phyloP scores from a whole-genome alignment of 1,139 yeast species.

The Kazachstania sp. region DNA sequence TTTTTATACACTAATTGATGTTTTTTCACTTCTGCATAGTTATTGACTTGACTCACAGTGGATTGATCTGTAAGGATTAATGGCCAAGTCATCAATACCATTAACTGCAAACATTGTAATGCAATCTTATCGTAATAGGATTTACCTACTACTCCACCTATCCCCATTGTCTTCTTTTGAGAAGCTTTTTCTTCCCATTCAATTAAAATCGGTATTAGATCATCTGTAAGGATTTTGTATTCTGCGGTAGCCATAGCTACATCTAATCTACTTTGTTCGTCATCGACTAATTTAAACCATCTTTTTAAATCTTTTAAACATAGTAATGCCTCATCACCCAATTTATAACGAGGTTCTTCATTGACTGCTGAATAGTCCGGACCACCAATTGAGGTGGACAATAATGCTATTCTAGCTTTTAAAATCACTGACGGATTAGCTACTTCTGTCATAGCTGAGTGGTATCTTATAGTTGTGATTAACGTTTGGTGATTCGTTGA shows the following conservation, averaged over 20 bases:
- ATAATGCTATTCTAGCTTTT: slow-evolving; percentile 29
- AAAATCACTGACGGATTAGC: slow-evolving; percentile 14
- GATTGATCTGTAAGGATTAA: slow-evolving; percentile 47
- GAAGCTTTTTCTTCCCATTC: slow-evolving; percentile 53
- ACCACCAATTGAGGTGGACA: slow-evolving; percentile 32
- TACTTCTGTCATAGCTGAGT: slow-evolving; percentile 2
- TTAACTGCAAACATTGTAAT: slow-evolving; percentile 62
- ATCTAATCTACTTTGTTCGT: slow-evolving; percentile 54
- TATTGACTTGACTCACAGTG: slow-evolving; percentile 44
- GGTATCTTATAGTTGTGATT: too few relatives aligned
- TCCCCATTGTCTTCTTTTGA: slow-evolving; percentile 28
- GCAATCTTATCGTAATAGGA: slow-evolving; percentile 51
- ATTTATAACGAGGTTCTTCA: slow-evolving; percentile 51
- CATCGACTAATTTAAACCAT: slow-evolving; percentile 84
- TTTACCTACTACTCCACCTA: slow-evolving; percentile 19
- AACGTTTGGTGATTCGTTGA: too few relatives aligned
- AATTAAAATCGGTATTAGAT: slow-evolving; percentile 63
- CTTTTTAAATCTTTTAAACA: slow-evolving; percentile 80
- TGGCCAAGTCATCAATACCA: slow-evolving; percentile 88
- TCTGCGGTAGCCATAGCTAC: slow-evolving; percentile 88
- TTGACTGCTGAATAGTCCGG: slow-evolving; percentile 34
- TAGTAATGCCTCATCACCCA: slow-evolving; percentile 88
- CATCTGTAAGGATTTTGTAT: slow-evolving; percentile 62
- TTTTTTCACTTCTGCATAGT: slow-evolving; percentile 52
- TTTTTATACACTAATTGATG: slow-evolving; percentile 69